Evolutionary conservation across 75 land plant species (phyloP), one percentile per base, ranked within the genome.

Genomic region (Selaginella moellendorffii): DNA sequence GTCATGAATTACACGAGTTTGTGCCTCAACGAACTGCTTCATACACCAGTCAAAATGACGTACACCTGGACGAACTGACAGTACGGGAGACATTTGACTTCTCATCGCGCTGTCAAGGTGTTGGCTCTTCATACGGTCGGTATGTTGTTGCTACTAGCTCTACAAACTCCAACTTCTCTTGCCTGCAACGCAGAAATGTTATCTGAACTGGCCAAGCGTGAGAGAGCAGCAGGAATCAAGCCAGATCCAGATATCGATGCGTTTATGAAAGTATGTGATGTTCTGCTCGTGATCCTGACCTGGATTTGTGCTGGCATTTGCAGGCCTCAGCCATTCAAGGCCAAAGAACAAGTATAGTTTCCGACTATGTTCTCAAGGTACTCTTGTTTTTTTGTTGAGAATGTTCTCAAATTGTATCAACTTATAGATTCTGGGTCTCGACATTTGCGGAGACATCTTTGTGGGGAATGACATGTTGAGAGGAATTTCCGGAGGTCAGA

Each of bases 201-300:
- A 10, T 42, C 74, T 21, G 96, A 89, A 77, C 81, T 89, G 27
- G 82, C 82, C 30, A 83, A 72, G 61, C 79, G 96, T 52, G 96
- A 89, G 72, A 89, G 77, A 42, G 79, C 79, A 12, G n/a, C n/a
- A n/a, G n/a, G n/a, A n/a, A n/a, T n/a, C n/a, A n/a, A n/a, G n/a
- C n/a, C n/a, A n/a, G n/a, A n/a, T n/a, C n/a, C n/a, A n/a, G n/a
- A n/a, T n/a, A n/a, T n/a, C n/a, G n/a, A n/a, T n/a, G n/a, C n/a
- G 24, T 89, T 83, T 68, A 89, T 89, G 96, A 89, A 89, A 78
- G 95, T 86, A 71, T 62, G 27, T 24, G 17, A 54, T 18, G 17
- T 18, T 54, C 23, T 54, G 19, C 2, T 19, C 23, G 51, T 9
- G 51, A 9, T 9, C 17, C 51, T 5, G 9, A 30, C 29, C 24